Percentiles rank a stretch among this genome's conserved stretches.
Conservation (phyloP, 106 monocot species). For the Dendrobium nobile region DNA sequence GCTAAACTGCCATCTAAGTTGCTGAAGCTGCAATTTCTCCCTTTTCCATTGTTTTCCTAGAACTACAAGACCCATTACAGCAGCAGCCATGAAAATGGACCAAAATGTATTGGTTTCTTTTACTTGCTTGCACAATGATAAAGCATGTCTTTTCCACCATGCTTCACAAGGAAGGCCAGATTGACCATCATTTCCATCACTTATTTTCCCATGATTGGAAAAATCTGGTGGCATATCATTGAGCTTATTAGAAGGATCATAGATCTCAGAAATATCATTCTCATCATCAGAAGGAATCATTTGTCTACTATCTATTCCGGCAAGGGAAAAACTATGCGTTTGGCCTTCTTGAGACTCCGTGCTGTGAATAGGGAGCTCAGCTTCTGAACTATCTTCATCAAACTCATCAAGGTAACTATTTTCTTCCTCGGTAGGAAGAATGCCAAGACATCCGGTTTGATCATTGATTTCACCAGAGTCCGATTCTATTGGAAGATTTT, state of each 20-base stretch:
- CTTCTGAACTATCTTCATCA: constrained; percentile 17
- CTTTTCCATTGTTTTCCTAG: constrained; percentile 66
- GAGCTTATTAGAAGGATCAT: constrained; percentile 23
- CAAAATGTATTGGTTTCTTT: constrained; percentile 78
- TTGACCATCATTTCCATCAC: constrained; percentile 14
- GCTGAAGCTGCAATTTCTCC: constrained; percentile 47
- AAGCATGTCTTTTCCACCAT: constrained; percentile 73
- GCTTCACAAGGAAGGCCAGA: constrained; percentile 29
- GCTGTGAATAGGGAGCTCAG: constrained; percentile 15
- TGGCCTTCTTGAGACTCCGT: constrained; percentile 31
- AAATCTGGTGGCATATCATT: constrained; percentile 9
- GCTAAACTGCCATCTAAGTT: constrained; percentile 34
- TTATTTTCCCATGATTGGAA: constrained; percentile 15
- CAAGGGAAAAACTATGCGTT: neutral
- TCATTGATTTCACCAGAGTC: constrained; percentile 24
- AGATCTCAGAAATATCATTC: constrained; percentile 1
- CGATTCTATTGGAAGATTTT: constrained; percentile 59
- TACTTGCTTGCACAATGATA: constrained; percentile 64
- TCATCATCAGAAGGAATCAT: constrained; percentile 12
- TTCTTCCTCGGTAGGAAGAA: constrained; percentile 9
- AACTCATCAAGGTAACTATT: neutral
- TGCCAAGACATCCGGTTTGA: constrained; percentile 8
- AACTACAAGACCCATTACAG: constrained; percentile 72
- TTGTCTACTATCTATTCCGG: constrained; percentile 10
- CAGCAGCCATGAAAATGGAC: constrained; percentile 78